Conservation (phyloP, 106 monocot species). For the Alisma plantagoaquatica region DNA sequence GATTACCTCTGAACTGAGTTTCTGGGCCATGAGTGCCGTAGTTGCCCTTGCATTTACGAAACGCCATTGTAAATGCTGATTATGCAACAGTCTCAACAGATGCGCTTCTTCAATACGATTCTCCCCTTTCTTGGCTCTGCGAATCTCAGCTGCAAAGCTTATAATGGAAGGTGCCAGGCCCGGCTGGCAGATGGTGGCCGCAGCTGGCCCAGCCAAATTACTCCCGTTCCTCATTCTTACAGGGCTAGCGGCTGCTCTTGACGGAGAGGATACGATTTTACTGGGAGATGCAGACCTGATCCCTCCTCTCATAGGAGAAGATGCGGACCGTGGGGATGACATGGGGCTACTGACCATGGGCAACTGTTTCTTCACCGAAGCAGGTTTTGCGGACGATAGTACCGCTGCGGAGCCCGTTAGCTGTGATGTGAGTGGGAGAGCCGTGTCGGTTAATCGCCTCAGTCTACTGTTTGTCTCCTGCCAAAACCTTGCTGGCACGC, state of each 20-base stretch:
- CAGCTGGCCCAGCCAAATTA: neutral
- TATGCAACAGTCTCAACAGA: conserved; percentile 40
- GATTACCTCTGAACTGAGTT: too few relatives aligned
- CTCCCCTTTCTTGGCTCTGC: conserved; percentile 76
- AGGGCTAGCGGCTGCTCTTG: conserved; percentile 50
- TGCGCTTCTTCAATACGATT: conserved; percentile 67
- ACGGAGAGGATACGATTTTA: conserved; percentile 27
- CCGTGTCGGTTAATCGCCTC: conserved; percentile 39
- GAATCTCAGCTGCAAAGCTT: conserved; percentile 61
- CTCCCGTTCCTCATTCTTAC: conserved; percentile 22
- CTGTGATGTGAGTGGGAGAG: conserved; percentile 16
- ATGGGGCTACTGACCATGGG: conserved; percentile 21
- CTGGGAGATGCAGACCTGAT: conserved; percentile 37
- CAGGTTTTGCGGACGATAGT: conserved; percentile 16
- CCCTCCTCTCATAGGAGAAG: conserved; percentile 27
- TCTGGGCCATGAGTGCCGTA: too few relatives aligned
- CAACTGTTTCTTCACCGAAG: conserved; percentile 18
- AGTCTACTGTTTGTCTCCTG: conserved; percentile 59
- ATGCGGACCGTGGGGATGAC: conserved; percentile 22
- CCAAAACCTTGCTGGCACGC: conserved; percentile 67
- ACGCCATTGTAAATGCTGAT: too few relatives aligned
- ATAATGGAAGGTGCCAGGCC: conserved; percentile 52
- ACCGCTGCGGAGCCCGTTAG: conserved; percentile 1
- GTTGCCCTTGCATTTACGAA: too few relatives aligned
- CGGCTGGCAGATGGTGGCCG: conserved; percentile 12